Evolutionary conservation across 805 yeast genomes (phyloP).

Genomic region (Starmerella cellae): DNA sequence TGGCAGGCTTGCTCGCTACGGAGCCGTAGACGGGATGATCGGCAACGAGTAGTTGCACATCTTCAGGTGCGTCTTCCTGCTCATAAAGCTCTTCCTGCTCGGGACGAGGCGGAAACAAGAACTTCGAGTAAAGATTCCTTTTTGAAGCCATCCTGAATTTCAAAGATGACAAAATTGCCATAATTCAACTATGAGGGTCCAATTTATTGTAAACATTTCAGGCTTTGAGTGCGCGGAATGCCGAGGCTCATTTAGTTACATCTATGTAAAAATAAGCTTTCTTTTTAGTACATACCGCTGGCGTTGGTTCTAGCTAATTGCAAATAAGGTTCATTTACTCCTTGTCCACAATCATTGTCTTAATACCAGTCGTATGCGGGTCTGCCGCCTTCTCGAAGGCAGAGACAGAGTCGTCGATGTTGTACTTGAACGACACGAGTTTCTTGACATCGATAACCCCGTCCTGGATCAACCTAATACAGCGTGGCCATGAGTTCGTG

Average conservation of each 20-base stretch:
- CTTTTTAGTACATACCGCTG: too few species aligned
- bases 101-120: too few species aligned
- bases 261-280: too few species aligned
- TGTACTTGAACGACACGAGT: slow-evolving; percentile 40
- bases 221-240: too few species aligned
- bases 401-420: slow-evolving; percentile 35
- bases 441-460: slow-evolving; percentile 34
- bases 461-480: slow-evolving; percentile 36
- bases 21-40: slow-evolving; percentile 1
- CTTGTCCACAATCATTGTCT: slow-evolving; percentile 31
- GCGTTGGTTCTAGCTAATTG: too few species aligned
- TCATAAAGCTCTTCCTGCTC: too few species aligned
- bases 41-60: background rate
- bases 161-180: too few species aligned
- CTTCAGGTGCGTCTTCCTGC: background rate
- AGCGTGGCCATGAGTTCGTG: slow-evolving; percentile 46
- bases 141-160: too few species aligned
- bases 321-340: slow-evolving; percentile 1
- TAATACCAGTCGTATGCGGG: slow-evolving; percentile 35
- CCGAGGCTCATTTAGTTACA: too few species aligned
- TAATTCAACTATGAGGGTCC: too few species aligned
- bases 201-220: too few species aligned
- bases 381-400: slow-evolving; percentile 35
- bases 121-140: too few species aligned
- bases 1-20: background rate